Base-by-base conservation (phyloP, 768 basidiomycete genomes). In the Hortiboletus campestris region DNA sequence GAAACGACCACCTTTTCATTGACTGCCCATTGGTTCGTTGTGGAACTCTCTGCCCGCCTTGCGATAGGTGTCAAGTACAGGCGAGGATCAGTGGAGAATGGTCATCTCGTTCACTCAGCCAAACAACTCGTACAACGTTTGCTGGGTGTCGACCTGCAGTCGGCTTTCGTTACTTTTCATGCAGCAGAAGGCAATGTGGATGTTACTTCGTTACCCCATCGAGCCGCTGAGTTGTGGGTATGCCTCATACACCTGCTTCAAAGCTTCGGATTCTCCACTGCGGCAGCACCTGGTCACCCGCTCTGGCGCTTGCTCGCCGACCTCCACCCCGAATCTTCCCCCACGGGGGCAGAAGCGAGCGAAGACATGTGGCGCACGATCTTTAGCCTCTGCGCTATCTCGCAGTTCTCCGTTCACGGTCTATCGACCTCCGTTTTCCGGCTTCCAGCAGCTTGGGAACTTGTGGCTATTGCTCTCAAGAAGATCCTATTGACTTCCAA, bases 341-440 rank as follows among this genome's bases (percentile, higher is more conserved):
- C 65, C 6, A 70, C 77, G 20, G 70, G 74, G 22, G 58, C 81
- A 1, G 73, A 76, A 40, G 71, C 72, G 16, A 85, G 84, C 61
- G 95, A 98, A 69, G 64, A 74, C 14, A 73, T 84, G n/a, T 95
- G 94, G 89, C 78, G 76, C 36, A 74, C 78, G 8, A 77, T 89
- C 7, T 88, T 91, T 63, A 80, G 77, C 25, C 69, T 95, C 2
- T 88, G 84, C 55, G 80, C 86, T 2, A 70, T 95, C 13, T 89
- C 90, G 0, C 94, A 94, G 63, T 90, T 96, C 73, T 87, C 86
- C 1, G 64, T 75, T 0, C 70, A 76, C 32, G 87, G 87, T 11
- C 56, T 76, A 35, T 70, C 77, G 5, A 74, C 74, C 2, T 66
- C 75, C 19, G 53, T 56, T 6, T 70, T 71, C 22, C 73, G 73